Evolutionary conservation across 139 green algal species (phyloP).

Genomic region (Auxenochlorella pyrenoidosa): DNA sequence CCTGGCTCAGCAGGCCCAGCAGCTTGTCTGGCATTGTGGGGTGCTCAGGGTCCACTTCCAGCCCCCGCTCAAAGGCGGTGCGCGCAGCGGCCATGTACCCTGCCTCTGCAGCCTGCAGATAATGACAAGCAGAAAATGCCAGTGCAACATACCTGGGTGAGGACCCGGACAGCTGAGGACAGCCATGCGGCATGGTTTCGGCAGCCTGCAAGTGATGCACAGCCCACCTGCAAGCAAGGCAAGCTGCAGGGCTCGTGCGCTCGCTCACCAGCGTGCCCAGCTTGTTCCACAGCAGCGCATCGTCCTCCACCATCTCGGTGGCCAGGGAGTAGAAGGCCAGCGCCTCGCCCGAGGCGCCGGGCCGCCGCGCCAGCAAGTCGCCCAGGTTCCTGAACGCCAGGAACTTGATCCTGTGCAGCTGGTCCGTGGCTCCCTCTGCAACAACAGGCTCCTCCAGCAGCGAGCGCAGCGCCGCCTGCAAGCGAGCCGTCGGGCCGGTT

Average conservation of each 20-base stretch:
- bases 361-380: conserved; percentile 3
- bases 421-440: conserved; percentile 28
- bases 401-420: conserved; percentile 39
- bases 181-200: not conserved
- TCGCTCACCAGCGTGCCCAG: conserved; percentile 36
- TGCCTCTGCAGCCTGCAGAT: not conserved
- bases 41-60: conserved; percentile 36
- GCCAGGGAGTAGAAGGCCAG: conserved; percentile 27
- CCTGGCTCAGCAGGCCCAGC: conserved; percentile 35
- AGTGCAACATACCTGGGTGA: too few species aligned
- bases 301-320: not conserved
- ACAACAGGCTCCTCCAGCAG: conserved; percentile 33
- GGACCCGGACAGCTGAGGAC: not conserved
- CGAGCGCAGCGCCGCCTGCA: conserved; percentile 22
- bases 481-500: not conserved
- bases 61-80: conserved; percentile 29
- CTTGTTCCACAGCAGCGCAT: conserved; percentile 38
- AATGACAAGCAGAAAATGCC: not conserved
- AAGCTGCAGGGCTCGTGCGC: too few species aligned
- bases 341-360: not conserved
- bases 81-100: conserved; percentile 33
- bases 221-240: not conserved
- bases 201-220: not conserved
- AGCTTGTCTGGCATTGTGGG: conserved; percentile 42
- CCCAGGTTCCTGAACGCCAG: conserved; percentile 43